phyloP scores from a whole-genome alignment of 371 early-diverging fungal species.

The Mucor mucedo region DNA sequence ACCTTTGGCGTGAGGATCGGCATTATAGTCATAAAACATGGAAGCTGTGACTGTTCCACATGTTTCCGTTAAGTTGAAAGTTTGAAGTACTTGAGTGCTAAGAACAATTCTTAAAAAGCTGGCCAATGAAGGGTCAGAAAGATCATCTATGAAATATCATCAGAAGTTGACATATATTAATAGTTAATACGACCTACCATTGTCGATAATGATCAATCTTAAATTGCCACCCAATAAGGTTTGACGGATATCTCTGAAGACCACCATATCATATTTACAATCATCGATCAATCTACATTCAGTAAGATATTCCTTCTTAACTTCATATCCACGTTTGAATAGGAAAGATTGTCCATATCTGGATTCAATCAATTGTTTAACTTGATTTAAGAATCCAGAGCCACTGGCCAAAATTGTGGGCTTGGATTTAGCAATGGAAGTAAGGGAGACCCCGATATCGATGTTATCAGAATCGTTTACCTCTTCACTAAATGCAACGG shows the following conservation, averaged over 20 bases:
- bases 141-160: conserved; percentile 48
- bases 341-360: conserved; percentile 54
- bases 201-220: conserved; percentile 58
- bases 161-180: background rate
- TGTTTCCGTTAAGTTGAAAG: conserved; percentile 69
- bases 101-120: conserved; percentile 57
- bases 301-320: conserved; percentile 36
- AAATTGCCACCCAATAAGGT: conserved; percentile 89
- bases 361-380: conserved; percentile 38
- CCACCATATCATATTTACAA: conserved; percentile 55
- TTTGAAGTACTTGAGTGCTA: conserved; percentile 59
- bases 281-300: conserved; percentile 52
- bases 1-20: conserved; percentile 58
- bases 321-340: conserved; percentile 49
- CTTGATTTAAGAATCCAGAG: conserved; percentile 34
- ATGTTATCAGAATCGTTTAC: conserved; percentile 61
- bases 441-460: conserved; percentile 24
- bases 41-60: conserved; percentile 56
- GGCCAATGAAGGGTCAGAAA: conserved; percentile 30
- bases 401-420: conserved; percentile 78
- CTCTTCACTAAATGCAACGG: conserved; percentile 73
- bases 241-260: conserved; percentile 52
- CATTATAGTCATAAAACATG: conserved; percentile 62
- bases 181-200: conserved; percentile 24
- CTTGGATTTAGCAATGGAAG: conserved; percentile 53